Conservation (phyloP, 805 yeast species). For the Candida ascalaphidarum region DNA sequence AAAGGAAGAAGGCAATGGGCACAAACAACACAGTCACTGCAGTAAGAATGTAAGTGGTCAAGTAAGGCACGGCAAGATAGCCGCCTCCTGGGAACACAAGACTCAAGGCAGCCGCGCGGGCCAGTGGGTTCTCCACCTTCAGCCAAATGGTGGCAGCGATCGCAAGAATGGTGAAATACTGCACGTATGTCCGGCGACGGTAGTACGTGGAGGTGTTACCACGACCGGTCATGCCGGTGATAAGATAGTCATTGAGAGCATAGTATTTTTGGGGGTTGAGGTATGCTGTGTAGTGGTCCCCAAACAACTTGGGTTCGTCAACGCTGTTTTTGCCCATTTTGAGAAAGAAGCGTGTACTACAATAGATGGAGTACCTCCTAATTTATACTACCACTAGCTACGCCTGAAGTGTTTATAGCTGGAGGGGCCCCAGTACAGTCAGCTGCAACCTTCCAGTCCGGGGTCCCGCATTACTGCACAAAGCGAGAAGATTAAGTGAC, state of each 20-base stretch:
- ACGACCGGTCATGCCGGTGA: background rate
- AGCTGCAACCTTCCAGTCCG: too few species aligned
- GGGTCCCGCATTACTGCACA: too few species aligned
- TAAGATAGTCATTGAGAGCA: background rate
- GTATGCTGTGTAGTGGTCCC: too few species aligned
- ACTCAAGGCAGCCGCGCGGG: conserved; percentile 2
- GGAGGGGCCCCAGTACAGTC: too few species aligned
- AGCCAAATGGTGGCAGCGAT: conserved; percentile 1
- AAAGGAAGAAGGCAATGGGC: conserved; percentile 2
- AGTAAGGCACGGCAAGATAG: conserved; percentile 2
- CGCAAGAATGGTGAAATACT: conserved; percentile 1
- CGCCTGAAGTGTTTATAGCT: too few species aligned
- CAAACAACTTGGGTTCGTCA: too few species aligned
- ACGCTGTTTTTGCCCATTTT: too few species aligned
- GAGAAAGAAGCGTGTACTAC: too few species aligned
- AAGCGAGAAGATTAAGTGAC: too few species aligned
- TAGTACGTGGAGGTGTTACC: conserved; percentile 2
- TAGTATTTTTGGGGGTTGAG: background rate
- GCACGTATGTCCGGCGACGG: conserved; percentile 1
- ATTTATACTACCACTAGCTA: too few species aligned
- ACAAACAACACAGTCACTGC: conserved; percentile 1
- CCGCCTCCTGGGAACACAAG: conserved; percentile 3
- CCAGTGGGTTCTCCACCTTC: background rate
- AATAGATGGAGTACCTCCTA: too few species aligned
- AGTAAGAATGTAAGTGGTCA: conserved; percentile 1